Conservation (phyloP, 345 rosid species). For the Linum lewisii region DNA sequence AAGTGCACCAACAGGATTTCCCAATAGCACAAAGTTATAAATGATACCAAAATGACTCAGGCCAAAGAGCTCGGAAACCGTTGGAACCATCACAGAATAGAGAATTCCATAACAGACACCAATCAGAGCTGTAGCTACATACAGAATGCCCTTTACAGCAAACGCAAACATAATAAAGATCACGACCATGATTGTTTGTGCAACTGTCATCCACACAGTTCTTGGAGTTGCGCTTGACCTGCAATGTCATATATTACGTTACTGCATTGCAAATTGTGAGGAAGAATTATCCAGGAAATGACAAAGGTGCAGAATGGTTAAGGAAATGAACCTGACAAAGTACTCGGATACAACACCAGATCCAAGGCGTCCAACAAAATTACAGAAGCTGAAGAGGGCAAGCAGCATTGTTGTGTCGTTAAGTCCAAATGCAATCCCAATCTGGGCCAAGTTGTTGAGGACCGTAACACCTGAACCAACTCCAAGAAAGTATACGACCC, state of each 20-base stretch:
- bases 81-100: constrained; percentile 59
- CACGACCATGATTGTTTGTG: constrained; percentile 45
- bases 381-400: constrained; percentile 72
- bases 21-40: constrained; percentile 65
- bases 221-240: constrained; percentile 69
- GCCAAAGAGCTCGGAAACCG: constrained; percentile 88
- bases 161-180: constrained; percentile 54
- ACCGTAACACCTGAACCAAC: constrained; percentile 86
- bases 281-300: background rate
- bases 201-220: constrained; percentile 63
- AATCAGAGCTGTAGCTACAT: constrained; percentile 52
- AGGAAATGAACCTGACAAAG: constrained; percentile 58
- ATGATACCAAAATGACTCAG: constrained; percentile 77
- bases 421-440: constrained; percentile 66
- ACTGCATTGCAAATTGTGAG: background rate
- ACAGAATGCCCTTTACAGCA: constrained; percentile 45
- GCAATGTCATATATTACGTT: constrained; percentile 9
- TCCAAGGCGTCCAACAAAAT: constrained; percentile 76
- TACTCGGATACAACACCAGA: constrained; percentile 83
- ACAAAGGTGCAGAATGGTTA: background rate
- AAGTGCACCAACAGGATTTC: constrained; percentile 86
- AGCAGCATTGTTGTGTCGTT: constrained; percentile 64
- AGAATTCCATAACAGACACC: constrained; percentile 70
- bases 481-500: constrained; percentile 76
- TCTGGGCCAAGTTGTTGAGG: constrained; percentile 92